A percentile compares a stretch with the other conserved stretches of the same genome.
Conservation (phyloP, 2,329 filamentous ascomycete genomes). For the Tothia fuscella region DNA sequence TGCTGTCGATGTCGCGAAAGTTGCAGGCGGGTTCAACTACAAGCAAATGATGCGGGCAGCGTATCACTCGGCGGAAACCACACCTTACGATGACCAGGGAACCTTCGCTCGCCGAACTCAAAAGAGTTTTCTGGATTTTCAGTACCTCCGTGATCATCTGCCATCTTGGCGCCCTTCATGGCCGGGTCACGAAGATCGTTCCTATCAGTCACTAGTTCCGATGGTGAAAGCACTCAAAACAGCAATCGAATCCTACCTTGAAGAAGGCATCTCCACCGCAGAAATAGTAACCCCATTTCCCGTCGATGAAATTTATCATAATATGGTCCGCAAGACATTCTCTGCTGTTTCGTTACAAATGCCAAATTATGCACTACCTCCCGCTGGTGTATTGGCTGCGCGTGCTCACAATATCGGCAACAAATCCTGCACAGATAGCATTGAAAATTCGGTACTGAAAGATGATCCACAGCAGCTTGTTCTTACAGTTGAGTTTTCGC, state of each 20-base stretch:
- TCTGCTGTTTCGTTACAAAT: not conserved
- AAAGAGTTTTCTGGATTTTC: not conserved
- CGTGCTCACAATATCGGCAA: too few relatives aligned
- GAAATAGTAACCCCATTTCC: not conserved
- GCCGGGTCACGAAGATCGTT: not conserved
- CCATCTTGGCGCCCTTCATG: not conserved
- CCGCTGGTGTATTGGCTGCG: not conserved
- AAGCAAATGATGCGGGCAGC: not conserved
- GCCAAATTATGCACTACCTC: not conserved
- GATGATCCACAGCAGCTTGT: not conserved
- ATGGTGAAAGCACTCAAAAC: not conserved
- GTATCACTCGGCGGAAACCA: not conserved
- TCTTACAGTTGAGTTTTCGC: not conserved
- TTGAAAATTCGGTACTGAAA: not conserved
- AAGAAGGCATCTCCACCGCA: not conserved
- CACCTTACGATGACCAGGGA: not conserved
- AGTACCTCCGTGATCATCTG: not conserved
- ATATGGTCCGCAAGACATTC: not conserved
- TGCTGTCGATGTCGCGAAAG: not conserved
- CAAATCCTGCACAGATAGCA: not conserved
- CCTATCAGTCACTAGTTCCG: not conserved
- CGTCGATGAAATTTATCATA: not conserved
- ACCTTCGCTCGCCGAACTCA: not conserved
- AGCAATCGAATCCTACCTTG: not conserved
- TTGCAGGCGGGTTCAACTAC: not conserved